Base-by-base conservation (phyloP, 495 filamentous ascomycete genomes). In the Penicillium taxi region DNA sequence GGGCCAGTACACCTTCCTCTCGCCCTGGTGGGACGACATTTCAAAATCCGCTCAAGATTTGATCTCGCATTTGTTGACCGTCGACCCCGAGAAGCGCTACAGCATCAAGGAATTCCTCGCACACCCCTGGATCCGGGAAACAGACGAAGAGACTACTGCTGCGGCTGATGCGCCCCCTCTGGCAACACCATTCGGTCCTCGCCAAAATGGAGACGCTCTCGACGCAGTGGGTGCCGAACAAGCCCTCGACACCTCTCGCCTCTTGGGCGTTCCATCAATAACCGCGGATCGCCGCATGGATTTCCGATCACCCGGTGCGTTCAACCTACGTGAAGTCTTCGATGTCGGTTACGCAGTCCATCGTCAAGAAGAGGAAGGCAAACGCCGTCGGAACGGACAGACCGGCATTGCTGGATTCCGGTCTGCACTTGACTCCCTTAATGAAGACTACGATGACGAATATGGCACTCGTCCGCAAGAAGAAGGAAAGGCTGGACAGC, bases 21-120 rank as follows among this genome's bases (percentile, higher is more conserved):
- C 90, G 8, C 91, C 91, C 1, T 98, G 91, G 91, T 98, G 91
- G 91, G 91, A 98, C 50, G 88, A 96, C 43, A 96, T 96, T 41
- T 95, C 89, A 45, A 90, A 94, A 61, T 79, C 85, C 0, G 91
- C 91, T 1, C 85, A 96, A 55, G 93, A 98, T 51, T 63, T 98
- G 4, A 87, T 98, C 32, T 86, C 85, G 0, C 91, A 96, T 57
- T 78, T 98, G 3, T 71, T 96, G 27, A 89, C 86, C 13, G 89
- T 96, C 35, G 87, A 96, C 54, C 89, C 89, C 3, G 83, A 89
- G 30, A 85, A 90, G 62, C 80, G 89, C 1, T 95, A 84, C 62
- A 84, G 79, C 1, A 96, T 96, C 58, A 74, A 70, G 42, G 76
- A 96, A 46, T 96, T 96, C 66, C 70, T 96, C 36, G 72, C 69